Evolutionary conservation across 192 early-diverging fungal genomes (phyloP).

Genomic region (Podochytrium sp.): DNA sequence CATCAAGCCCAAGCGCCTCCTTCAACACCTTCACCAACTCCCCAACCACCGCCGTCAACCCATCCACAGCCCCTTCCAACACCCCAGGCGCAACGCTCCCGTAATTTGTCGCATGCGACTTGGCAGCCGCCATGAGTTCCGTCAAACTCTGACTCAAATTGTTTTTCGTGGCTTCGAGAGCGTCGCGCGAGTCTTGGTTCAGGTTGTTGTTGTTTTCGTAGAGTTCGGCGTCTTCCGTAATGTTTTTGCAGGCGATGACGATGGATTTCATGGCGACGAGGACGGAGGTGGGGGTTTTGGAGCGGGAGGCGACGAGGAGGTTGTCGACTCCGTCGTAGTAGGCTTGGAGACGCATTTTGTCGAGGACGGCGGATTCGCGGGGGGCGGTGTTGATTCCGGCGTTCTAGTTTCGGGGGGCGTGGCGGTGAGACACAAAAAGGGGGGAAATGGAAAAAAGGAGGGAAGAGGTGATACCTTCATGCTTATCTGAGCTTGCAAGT

Average conservation of each 20-base stretch:
- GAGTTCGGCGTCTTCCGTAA: conserved; percentile 81
- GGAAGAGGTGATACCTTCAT: background rate
- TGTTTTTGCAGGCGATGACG: conserved; percentile 79
- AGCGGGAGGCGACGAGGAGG: conserved; percentile 74
- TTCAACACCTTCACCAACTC: conserved; percentile 71
- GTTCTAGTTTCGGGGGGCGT: background rate
- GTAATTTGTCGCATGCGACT: conserved; percentile 73
- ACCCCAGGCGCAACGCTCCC: conserved; percentile 66
- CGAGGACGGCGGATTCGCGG: conserved; percentile 60
- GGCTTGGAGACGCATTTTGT: conserved; percentile 66
- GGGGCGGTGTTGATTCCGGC: background rate
- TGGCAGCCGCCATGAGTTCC: conserved; percentile 73
- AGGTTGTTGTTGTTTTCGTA: conserved; percentile 60
- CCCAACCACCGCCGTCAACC: conserved; percentile 79
- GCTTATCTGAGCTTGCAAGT: conserved; percentile 51
- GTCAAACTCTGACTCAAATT: conserved; percentile 67
- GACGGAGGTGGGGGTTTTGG: conserved; percentile 71
- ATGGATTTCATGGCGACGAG: conserved; percentile 85
- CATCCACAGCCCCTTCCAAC: conserved; percentile 81
- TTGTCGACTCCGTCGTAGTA: conserved; percentile 87
- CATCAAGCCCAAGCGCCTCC: conserved; percentile 27
- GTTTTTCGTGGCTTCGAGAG: conserved; percentile 60
- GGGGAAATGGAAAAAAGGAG: background rate
- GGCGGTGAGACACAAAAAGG: background rate
- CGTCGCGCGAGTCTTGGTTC: conserved; percentile 48